Base-by-base conservation (phyloP, 345 rosid genomes). In the Cardiospermum halicacabum region DNA sequence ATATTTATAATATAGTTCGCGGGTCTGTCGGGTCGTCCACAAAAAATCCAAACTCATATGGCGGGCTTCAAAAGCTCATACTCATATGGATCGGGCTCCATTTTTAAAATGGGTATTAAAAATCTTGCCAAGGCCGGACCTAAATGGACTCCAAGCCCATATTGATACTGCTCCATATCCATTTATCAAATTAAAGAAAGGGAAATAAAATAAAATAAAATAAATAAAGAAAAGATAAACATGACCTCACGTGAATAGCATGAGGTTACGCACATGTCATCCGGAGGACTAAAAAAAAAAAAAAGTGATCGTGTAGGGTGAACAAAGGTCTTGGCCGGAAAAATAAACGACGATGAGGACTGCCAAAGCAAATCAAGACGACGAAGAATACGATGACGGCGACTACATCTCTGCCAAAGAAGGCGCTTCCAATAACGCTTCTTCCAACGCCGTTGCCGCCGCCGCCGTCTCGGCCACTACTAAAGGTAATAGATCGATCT, bases 381-480 rank as follows among this genome's bases (percentile, higher is more conserved):
- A 81, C 49, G 97, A 88, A 34, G 98, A 87, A 32, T 89, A 79
- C 83, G 92, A 84, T 19, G 97, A 88, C 47, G 97, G 85, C 0
- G 98, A 89, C 4, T 81, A 78, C 64, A 68, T 70, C 71, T 78
- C 92, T 21, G 84, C 80, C 67, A 88, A 78, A 25, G 86, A 84
- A 45, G 86, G 84, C 53, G 78, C 85, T 34, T 78, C 85, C 65
- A 40, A 48, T 62, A 30, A 25, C 70, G 58, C 56, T 4, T 34
- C 39, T 11, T 34, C 39, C 39, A 4, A 7, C 39, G 7, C 39
- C 39, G 39, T 11, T 11, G 39, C 39, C 39, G 39, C 8, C 39
- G 39, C 8, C 39, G 36, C 25, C 48, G 66, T 34, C 43, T 73
- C 68, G 69, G 69, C 40, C 45, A 67, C 55, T 62, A 56, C 65